A percentile compares a stretch with the other conserved stretches of the same genome.
Evolutionary conservation across 805 yeast species (phyloP).

Genomic region (Yarrowia sp.): DNA sequence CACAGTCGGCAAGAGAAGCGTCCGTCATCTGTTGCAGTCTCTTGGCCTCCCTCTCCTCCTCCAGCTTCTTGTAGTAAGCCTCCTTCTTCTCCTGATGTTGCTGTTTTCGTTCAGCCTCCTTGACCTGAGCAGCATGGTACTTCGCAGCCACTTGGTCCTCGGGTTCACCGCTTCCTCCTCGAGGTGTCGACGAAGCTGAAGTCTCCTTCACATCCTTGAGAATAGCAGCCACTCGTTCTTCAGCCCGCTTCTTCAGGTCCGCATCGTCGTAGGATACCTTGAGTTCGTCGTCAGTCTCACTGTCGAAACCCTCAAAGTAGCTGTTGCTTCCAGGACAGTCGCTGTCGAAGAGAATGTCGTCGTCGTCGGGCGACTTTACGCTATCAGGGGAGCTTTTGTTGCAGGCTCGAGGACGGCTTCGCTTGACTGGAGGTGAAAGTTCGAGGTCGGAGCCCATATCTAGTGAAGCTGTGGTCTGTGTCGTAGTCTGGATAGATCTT

Average conservation of each 20-base stretch:
- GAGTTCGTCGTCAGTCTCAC: slow-evolving; percentile 10
- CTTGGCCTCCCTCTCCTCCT: not conserved
- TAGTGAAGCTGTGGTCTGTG: not conserved
- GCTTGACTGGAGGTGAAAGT: too few species aligned
- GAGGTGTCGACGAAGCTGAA: not conserved
- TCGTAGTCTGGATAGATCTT: not conserved
- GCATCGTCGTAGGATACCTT: not conserved
- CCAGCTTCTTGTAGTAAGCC: not conserved
- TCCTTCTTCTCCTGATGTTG: not conserved
- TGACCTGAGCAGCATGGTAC: slow-evolving; percentile 9
- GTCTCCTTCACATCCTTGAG: slow-evolving; percentile 3
- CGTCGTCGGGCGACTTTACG: not conserved
- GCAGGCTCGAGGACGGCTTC: too few species aligned
- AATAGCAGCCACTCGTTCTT: slow-evolving; percentile 6
- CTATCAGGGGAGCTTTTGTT: slow-evolving; percentile 7
- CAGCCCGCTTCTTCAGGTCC: not conserved
- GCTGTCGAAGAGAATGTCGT: not conserved
- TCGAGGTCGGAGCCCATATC: not conserved
- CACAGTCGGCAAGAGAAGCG: slow-evolving; percentile 4
- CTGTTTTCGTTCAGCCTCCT: slow-evolving; percentile 6
- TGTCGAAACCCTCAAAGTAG: not conserved
- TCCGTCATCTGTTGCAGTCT: not conserved
- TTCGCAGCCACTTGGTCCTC: slow-evolving; percentile 13
- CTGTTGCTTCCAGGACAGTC: not conserved
- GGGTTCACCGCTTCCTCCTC: slow-evolving; percentile 1